Base-by-base conservation (phyloP, 1,139 yeast genomes). In the Kurtzmaniella natalensis region DNA sequence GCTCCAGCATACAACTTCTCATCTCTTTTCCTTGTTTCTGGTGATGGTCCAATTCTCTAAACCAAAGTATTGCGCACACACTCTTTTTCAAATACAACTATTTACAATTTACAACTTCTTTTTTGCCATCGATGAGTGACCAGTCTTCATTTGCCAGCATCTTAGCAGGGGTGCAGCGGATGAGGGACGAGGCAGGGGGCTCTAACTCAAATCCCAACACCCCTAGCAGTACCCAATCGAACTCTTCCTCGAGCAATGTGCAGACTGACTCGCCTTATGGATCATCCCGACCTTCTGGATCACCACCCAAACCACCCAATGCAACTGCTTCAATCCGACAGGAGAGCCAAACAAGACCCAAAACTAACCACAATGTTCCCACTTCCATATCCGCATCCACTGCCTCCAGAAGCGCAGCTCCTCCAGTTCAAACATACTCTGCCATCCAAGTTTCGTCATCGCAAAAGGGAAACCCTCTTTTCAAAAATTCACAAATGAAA, bases 91-190 rank as follows among this genome's bases (percentile, higher is more conserved):
- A n/a, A n/a, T n/a, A n/a, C n/a, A n/a, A n/a, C n/a, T n/a, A n/a
- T n/a, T n/a, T n/a, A n/a, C n/a, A n/a, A n/a, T n/a, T n/a, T n/a
- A n/a, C n/a, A n/a, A n/a, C n/a, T n/a, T n/a, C n/a, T n/a, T n/a
- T n/a, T n/a, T n/a, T n/a, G n/a, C n/a, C n/a, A n/a, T 17, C n/a
- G 14, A 21, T 22, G 32, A 29, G 32, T 18, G 31, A 30, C 20
- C 34, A 23, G 15, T 8, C 80, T 2, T 79, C 86, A 1, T 79
- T 78, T 52, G 74, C 78, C 30, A 76, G 81, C 47, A 76, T 80
- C 25, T 51, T 79, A 30, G 84, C 78, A 2, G 82, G 81, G 14
- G 83, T 78, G 2, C 63, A 72, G 48, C 67, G 70, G 33, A 66
- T 78, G 59, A 54, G 72, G 37, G 66, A 65, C 34, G 51, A 55